Evolutionary conservation across 1,284 basidiomycete species (phyloP).

Genomic region (Sporisorium iseilematis-ciliati): DNA sequence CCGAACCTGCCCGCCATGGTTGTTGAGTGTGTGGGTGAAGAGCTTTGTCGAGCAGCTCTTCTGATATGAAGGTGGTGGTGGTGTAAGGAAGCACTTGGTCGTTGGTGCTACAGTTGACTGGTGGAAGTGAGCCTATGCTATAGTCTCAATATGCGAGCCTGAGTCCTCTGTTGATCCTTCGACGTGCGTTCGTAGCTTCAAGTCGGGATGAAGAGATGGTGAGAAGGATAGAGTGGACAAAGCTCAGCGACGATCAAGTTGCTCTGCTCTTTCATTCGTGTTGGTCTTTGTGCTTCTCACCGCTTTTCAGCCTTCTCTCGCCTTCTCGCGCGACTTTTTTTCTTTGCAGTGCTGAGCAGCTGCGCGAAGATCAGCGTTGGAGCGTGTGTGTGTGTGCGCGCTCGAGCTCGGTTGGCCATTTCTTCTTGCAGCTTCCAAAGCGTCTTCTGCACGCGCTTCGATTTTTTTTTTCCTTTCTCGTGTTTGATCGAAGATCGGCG

Average conservation of each 20-base stretch:
- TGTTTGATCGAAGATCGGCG: constrained; percentile 27
- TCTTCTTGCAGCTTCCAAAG: constrained; percentile 51
- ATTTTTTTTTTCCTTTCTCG: constrained; percentile 5
- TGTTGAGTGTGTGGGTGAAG: not conserved
- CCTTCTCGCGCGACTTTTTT: constrained; percentile 40
- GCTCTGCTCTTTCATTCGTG: constrained; percentile 16
- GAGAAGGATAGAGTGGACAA: not conserved
- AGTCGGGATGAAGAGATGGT: constrained; percentile 7
- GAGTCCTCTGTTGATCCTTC: not conserved
- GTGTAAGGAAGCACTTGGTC: not conserved
- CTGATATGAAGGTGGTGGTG: not conserved
- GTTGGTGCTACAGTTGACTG: not conserved
- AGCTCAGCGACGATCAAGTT: not conserved
- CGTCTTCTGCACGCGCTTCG: constrained; percentile 9
- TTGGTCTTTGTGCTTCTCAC: constrained; percentile 44
- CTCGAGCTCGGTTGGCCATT: constrained; percentile 12
- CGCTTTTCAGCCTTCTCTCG: constrained; percentile 10
- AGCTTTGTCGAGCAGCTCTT: constrained; percentile 10
- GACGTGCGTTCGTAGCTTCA: not conserved
- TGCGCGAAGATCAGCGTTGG: constrained; percentile 4
- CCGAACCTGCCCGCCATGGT: constrained; percentile 52
- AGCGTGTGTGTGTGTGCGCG: constrained; percentile 5
- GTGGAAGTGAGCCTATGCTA: not conserved
- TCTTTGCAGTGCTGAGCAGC: not conserved
- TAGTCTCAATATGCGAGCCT: not conserved